phyloP scores from a whole-genome alignment of 2,329 filamentous ascomycete genomes.

The Triangularia verruculosa region DNA sequence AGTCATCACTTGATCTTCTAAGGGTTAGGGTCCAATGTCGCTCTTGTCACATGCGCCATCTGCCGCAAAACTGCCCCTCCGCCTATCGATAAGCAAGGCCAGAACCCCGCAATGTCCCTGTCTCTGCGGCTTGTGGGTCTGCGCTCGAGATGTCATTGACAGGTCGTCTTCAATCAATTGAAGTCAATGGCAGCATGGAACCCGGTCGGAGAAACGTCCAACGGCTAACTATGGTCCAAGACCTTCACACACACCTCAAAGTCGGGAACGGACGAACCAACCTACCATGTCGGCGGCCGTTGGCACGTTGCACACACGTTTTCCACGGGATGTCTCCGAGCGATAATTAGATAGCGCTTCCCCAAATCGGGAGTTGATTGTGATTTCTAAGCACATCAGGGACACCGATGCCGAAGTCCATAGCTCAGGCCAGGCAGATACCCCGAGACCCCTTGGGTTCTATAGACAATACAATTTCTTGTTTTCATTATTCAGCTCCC shows the following conservation, averaged over 20 bases:
- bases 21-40: neutral
- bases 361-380: neutral
- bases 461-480: neutral
- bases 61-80: neutral
- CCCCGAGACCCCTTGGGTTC: neutral
- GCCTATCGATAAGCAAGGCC: neutral
- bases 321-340: conserved; percentile 4
- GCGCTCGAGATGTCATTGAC: neutral
- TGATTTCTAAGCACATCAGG: conserved; percentile 5
- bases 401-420: neutral
- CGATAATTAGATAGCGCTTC: neutral
- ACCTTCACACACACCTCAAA: neutral
- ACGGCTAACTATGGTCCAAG: neutral
- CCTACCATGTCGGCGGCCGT: neutral
- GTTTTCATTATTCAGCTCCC: neutral
- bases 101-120: neutral
- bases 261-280: neutral
- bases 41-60: neutral
- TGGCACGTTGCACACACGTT: conserved; percentile 4
- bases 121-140: neutral
- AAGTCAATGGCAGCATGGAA: neutral
- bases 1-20: no score
- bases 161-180: neutral
- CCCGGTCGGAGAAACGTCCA: neutral
- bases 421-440: neutral